Conservation (phyloP, 345 rosid genomes). For the Pseudoturritis turrita region DNA sequence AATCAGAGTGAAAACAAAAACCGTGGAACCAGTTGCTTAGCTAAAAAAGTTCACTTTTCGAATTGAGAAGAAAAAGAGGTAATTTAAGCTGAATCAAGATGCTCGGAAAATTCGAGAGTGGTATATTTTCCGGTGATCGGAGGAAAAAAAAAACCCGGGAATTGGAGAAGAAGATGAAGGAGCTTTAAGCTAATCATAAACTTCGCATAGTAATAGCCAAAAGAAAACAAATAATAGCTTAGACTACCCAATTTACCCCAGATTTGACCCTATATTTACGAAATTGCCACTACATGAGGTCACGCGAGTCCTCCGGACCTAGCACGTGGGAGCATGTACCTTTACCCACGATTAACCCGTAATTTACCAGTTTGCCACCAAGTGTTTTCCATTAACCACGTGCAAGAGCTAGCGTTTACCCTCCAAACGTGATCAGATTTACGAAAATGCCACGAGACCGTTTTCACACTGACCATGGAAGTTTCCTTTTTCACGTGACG, state of each 20-base stretch:
- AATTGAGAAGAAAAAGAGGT: not conserved
- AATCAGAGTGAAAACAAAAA: not conserved
- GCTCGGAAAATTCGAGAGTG: not conserved
- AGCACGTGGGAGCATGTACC: constrained; percentile 28
- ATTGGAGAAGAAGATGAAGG: constrained; percentile 17
- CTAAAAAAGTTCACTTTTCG: not conserved
- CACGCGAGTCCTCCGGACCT: constrained; percentile 29
- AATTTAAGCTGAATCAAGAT: not conserved
- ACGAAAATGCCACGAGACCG: constrained; percentile 20
- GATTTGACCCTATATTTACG: constrained; percentile 24
- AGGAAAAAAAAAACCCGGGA: not conserved
- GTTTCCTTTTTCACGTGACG: constrained; percentile 32
- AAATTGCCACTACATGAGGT: constrained; percentile 23
- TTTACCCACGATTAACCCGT: not conserved
- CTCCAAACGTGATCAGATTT: not conserved
- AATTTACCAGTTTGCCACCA: constrained; percentile 17
- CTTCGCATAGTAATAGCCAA: too few relatives aligned
- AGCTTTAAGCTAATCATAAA: constrained; percentile 23
- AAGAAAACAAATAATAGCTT: not conserved
- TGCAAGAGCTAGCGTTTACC: not conserved
- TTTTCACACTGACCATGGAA: constrained; percentile 20
- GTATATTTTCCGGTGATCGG: not conserved
- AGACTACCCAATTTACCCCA: constrained; percentile 15
- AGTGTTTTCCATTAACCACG: constrained; percentile 6
- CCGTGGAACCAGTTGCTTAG: not conserved